Evolutionary conservation across 371 early-diverging fungal species (phyloP).

Genomic region (Mucor saturninus): DNA sequence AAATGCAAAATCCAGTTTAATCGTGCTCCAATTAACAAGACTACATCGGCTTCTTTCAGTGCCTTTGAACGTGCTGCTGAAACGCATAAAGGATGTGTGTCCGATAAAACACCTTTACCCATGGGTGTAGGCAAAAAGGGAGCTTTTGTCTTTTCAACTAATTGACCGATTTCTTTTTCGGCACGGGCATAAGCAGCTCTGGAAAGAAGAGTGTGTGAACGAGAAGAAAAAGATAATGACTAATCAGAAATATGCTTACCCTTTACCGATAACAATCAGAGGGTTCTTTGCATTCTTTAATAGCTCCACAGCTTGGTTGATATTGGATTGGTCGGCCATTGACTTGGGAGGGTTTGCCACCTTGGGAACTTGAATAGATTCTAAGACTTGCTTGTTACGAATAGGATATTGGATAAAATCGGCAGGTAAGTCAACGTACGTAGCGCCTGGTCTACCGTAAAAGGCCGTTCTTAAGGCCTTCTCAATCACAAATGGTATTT

Average conservation of each 20-base stretch:
- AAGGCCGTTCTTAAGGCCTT: slow-evolving; percentile 60
- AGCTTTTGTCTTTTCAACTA: slow-evolving; percentile 61
- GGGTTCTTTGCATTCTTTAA: slow-evolving; percentile 62
- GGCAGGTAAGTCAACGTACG: slow-evolving; percentile 79
- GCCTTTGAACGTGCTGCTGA: slow-evolving; percentile 77
- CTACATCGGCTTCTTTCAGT: slow-evolving; percentile 71
- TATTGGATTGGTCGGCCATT: slow-evolving; percentile 48
- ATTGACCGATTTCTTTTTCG: slow-evolving; percentile 59
- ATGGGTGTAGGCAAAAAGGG: slow-evolving; percentile 85
- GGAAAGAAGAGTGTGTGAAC: neutral
- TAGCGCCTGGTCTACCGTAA: slow-evolving; percentile 75
- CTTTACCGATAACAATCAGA: slow-evolving; percentile 79
- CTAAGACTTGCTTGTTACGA: slow-evolving; percentile 22
- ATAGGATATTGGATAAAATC: slow-evolving; percentile 68
- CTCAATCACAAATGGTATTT: slow-evolving; percentile 63
- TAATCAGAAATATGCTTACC: slow-evolving; percentile 38
- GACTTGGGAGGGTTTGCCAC: slow-evolving; percentile 42
- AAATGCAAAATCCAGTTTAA: slow-evolving; percentile 87
- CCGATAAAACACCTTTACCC: slow-evolving; percentile 80
- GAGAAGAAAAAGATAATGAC: neutral
- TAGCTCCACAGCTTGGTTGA: slow-evolving; percentile 38
- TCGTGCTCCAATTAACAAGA: slow-evolving; percentile 75
- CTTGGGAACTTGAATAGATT: slow-evolving; percentile 32
- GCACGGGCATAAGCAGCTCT: slow-evolving; percentile 73
- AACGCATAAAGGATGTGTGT: slow-evolving; percentile 66